Base-by-base conservation (phyloP, 805 yeast genomes). In the Lipomyces starkeyi region DNA sequence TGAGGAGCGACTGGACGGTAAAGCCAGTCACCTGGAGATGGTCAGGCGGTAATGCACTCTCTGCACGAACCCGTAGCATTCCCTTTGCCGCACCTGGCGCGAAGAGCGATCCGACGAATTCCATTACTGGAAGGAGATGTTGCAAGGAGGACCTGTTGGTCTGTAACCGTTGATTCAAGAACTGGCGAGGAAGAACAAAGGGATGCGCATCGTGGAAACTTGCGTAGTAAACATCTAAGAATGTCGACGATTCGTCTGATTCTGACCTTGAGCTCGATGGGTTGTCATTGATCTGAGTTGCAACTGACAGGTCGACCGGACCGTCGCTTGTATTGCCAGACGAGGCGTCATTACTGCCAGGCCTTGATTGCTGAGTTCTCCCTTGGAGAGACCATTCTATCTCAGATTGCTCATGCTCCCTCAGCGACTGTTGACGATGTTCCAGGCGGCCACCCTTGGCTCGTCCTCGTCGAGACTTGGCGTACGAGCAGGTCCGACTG, bases 401-500 rank as follows among this genome's bases (percentile, higher is more conserved):
- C 52, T 47, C 52, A 20, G 52, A 47, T 47, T 47, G 52, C 52
- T 47, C 52, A 17, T 47, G 52, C 52, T 47, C 52, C 52, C 52
- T 47, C 52, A 20, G 22, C n/a, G 22, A 17, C 52, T 9, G 52
- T 47, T 47, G 52, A 20, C 52, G 52, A 14, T 47, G 52, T 17
- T 47, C 52, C 52, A 20, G 52, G 22, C 52, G 52, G 52, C 22
- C 52, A 47, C n/a, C 52, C 22, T 47, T 47, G 52, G 22, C 52
- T 47, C 22, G 52, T 47, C 52, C 52, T 47, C 52, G 52, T 47
- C 52, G 52, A 14, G 52, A 47, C 52, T 47, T 13, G 22, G 52
- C 52, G 52, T 47, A 47, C 52, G 52, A 47, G 52, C 52, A 47
- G 52, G 52, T 47, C 52, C 52, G 52, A 47, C 52, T 47, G 52